Conservation (phyloP, 192 early-diverging fungal genomes). For the Gamsiella multidivaricata region DNA sequence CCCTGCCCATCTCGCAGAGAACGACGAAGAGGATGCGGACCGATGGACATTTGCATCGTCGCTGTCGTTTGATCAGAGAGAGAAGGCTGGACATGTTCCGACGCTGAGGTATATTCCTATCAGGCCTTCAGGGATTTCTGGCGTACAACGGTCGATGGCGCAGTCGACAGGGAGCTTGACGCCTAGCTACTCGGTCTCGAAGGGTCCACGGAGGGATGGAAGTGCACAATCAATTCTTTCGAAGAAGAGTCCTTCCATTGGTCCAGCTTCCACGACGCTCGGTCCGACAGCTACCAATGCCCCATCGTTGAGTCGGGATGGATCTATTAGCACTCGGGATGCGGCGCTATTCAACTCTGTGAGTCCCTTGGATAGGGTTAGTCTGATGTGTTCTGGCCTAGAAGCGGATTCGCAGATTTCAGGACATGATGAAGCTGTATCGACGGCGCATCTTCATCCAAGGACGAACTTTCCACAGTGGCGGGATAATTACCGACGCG, state of each 20-base stretch:
- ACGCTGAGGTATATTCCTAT: slow-evolving; percentile 37
- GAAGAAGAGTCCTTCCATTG: slow-evolving; percentile 6
- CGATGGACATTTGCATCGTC: slow-evolving; percentile 56
- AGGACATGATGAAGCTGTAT: not conserved
- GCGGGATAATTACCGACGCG: slow-evolving; percentile 2
- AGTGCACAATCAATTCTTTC: slow-evolving; percentile 29
- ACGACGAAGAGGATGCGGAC: slow-evolving; percentile 53
- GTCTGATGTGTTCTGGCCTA: slow-evolving; percentile 40
- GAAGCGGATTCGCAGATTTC: slow-evolving; percentile 2
- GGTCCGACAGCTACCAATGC: slow-evolving; percentile 13
- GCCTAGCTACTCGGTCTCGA: slow-evolving; percentile 9
- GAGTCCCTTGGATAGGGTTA: slow-evolving; percentile 57
- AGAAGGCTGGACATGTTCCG: slow-evolving; percentile 12
- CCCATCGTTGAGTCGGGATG: not conserved
- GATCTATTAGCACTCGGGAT: slow-evolving; percentile 15
- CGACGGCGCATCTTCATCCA: not conserved
- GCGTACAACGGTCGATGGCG: slow-evolving; percentile 3
- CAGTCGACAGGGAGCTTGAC: slow-evolving; percentile 27
- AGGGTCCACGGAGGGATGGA: slow-evolving; percentile 10
- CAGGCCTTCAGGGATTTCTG: not conserved
- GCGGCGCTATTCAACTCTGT: slow-evolving; percentile 49
- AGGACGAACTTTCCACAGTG: slow-evolving; percentile 5
- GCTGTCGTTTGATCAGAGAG: slow-evolving; percentile 34
- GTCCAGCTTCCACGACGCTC: not conserved
- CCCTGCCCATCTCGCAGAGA: slow-evolving; percentile 29